Evolutionary conservation across 1,284 basidiomycete species (phyloP), one percentile per base, ranked within the genome.

Genomic region (Tilletia horrida): DNA sequence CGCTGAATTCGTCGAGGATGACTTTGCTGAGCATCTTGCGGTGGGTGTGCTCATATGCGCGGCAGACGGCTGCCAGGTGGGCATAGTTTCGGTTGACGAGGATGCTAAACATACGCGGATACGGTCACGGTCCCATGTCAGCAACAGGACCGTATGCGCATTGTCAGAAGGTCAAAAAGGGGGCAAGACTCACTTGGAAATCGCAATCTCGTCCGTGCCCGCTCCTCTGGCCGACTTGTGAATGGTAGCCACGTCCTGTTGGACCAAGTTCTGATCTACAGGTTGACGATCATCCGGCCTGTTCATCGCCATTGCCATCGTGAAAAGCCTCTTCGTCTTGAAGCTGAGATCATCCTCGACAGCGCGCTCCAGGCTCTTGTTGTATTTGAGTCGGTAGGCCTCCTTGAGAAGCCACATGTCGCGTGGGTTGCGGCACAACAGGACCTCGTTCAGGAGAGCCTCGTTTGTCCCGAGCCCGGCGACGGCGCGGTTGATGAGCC

Each of bases 391-490:
- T 16, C 68, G 70, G 68, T 73, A 82, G 4, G 77, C 77, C 63
- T 78, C 73, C 31, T 80, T 79, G 65, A 82, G 74, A 7, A 76
- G 65, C 62, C 74, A 70, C 64, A 82, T 72, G n/a, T 81, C 79
- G 16, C 69, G 47, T 25, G 80, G 78, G 63, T 74, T 75, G 2
- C 81, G 68, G 29, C 71, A 66, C 47, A 81, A 73, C 27, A 82
- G 61, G 47, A 82, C 70, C 62, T 81, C 80, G 68, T 77, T 82
- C n/a, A n/a, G 73, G 14, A 81, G 42, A 57, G 68, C 70, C 64
- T 82, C 81, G 69, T 82, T 76, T 9, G 81, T 82, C 25, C 81
- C 81, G 1, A 71, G 73, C 7, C 80, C 81, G 29, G 73, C 66
- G 50, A 74, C 76, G 27, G 80, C 79, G 23, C 76, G 71, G 64